phyloP scores from a whole-genome alignment of 352 stramenopile genomes.

The Pythium aquatile region DNA sequence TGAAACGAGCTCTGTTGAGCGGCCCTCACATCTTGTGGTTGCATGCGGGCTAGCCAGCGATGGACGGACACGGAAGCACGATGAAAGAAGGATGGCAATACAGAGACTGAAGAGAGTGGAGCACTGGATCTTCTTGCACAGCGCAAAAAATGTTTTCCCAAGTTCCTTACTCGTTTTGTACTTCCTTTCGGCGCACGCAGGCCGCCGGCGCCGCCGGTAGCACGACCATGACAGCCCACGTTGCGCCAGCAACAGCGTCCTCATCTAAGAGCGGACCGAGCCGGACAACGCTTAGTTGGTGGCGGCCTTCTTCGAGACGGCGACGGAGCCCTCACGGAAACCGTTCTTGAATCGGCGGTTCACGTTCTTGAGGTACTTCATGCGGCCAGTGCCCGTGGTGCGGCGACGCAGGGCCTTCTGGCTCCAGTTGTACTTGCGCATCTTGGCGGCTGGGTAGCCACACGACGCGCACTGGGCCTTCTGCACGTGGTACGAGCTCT shows the following conservation, averaged over 20 bases:
- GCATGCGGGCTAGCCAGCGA: not conserved
- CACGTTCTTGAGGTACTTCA: conserved; percentile 99
- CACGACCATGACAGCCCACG: conserved; percentile 4
- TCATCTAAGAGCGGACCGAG: conserved; percentile 25
- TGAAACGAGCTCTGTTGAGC: too few species aligned
- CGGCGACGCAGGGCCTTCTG: conserved; percentile 97
- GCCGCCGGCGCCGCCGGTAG: conserved; percentile 8
- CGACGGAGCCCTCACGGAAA: conserved; percentile 94
- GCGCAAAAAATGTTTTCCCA: conserved; percentile 31
- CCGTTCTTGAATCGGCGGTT: conserved; percentile 99
- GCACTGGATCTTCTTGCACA: conserved; percentile 18
- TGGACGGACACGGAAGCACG: not conserved
- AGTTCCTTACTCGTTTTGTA: conserved; percentile 35
- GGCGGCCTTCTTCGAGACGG: conserved; percentile 88
- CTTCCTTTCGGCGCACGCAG: conserved; percentile 27
- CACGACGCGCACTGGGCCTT: conserved; percentile 99
- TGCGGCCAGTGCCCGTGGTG: conserved; percentile 96
- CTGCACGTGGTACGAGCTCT: conserved; percentile 99
- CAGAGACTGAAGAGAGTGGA: not conserved
- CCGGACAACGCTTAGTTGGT: conserved; percentile 74
- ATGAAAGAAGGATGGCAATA: not conserved
- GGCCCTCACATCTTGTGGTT: too few species aligned
- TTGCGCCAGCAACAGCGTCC: conserved; percentile 27
- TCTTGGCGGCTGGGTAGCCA: conserved; percentile 98
- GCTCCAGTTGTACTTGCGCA: conserved; percentile 91